Conservation (phyloP, 2,329 filamentous ascomycete species). For the Pleochaeta shiraiana region DNA sequence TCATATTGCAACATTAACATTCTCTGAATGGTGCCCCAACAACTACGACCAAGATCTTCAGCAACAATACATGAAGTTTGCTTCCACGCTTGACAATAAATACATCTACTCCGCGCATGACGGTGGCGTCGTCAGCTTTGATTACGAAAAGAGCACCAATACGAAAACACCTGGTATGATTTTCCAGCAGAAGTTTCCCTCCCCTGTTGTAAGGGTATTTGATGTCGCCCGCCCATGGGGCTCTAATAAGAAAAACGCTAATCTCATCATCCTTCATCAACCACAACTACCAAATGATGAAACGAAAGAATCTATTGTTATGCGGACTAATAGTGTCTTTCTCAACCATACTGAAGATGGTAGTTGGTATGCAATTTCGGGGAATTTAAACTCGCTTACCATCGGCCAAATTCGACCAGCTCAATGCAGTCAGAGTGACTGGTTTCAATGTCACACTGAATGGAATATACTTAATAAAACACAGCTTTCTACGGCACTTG, state of each 20-base stretch:
- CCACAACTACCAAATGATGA: slow-evolving; percentile 38
- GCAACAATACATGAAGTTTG: slow-evolving; percentile 52
- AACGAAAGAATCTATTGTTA: slow-evolving; percentile 27
- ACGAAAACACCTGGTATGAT: slow-evolving; percentile 19
- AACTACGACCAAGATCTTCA: slow-evolving; percentile 75
- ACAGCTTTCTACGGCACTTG: slow-evolving; percentile 37
- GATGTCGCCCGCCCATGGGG: slow-evolving; percentile 61
- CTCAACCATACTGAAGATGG: slow-evolving; percentile 73
- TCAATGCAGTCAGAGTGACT: slow-evolving; percentile 32
- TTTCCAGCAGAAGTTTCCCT: slow-evolving; percentile 47
- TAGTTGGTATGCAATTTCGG: slow-evolving; percentile 88
- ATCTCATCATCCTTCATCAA: slow-evolving; percentile 71
- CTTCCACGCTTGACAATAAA: slow-evolving; percentile 33
- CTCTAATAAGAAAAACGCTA: slow-evolving; percentile 41
- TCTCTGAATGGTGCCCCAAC: slow-evolving; percentile 89
- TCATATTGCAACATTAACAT: slow-evolving; percentile 71
- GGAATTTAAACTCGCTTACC: slow-evolving; percentile 65
- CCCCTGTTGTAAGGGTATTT: slow-evolving; percentile 71
- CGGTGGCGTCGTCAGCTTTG: slow-evolving; percentile 62
- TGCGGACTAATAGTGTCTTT: slow-evolving; percentile 47
- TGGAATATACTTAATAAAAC: slow-evolving; percentile 19
- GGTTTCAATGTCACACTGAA: slow-evolving; percentile 22
- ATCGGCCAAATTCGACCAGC: slow-evolving; percentile 37
- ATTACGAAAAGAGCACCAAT: slow-evolving; percentile 27
- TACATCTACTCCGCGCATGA: slow-evolving; percentile 81